Percentiles rank a stretch among this genome's conserved stretches.
phyloP scores from a whole-genome alignment of 2,329 filamentous ascomycete species.

The Fusarium sp. region DNA sequence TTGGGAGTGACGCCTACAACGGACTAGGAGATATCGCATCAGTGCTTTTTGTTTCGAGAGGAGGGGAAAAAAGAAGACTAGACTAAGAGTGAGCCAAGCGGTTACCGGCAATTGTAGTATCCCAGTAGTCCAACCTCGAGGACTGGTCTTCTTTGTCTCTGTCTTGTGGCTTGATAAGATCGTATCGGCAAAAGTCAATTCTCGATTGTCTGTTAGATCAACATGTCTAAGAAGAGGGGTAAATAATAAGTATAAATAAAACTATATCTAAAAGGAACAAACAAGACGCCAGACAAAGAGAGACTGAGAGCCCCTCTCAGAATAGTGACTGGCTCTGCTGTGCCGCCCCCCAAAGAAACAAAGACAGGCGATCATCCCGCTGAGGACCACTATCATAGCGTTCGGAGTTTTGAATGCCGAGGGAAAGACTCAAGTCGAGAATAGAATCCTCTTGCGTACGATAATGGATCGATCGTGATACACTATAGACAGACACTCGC shows the following conservation, averaged over 20 bases:
- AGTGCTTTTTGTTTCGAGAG: conserved; percentile 44
- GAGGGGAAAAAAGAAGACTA: conserved; percentile 34
- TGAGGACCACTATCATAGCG: conserved; percentile 14
- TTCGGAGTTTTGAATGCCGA: conserved; percentile 32
- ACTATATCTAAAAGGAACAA: neutral
- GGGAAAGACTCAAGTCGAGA: neutral
- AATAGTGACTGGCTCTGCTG: conserved; percentile 6
- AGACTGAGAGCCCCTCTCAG: neutral
- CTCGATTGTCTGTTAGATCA: conserved; percentile 18
- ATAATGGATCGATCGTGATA: conserved; percentile 13
- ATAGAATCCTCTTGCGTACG: neutral
- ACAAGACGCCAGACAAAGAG: conserved; percentile 18
- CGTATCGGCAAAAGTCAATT: conserved; percentile 33
- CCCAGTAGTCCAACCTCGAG: neutral
- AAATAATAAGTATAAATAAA: neutral
- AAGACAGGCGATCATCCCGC: conserved; percentile 19
- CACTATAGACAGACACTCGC: neutral
- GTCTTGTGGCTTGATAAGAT: conserved; percentile 19
- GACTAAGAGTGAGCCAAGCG: conserved; percentile 9
- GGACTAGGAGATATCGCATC: conserved; percentile 21
- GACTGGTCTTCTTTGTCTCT: conserved; percentile 15
- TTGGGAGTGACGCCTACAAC: conserved; percentile 8
- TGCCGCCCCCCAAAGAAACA: conserved; percentile 16
- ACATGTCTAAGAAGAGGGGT: conserved; percentile 16
- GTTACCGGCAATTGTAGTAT: conserved; percentile 37